phyloP scores from a whole-genome alignment of 2,329 filamentous ascomycete genomes.

The Exophiala viscosa region DNA sequence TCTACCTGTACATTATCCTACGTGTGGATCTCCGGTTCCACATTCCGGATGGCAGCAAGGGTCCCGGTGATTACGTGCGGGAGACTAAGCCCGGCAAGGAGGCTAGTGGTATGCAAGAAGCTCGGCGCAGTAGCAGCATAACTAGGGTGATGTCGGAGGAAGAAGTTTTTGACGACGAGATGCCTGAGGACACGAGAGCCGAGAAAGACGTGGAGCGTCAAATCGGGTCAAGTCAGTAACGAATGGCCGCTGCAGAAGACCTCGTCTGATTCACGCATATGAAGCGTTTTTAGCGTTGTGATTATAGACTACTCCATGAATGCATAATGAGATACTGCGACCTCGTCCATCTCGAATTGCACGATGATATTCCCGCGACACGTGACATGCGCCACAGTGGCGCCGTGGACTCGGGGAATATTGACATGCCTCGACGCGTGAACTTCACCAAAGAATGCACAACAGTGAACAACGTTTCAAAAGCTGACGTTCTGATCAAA shows the following conservation, averaged over 20 bases:
- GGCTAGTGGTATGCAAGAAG: not conserved
- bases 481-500: no score
- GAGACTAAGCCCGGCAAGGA: not conserved
- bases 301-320: no score
- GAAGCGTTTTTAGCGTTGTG: no score
- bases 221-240: not conserved
- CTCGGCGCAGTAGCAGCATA: not conserved
- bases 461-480: no score
- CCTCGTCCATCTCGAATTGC: no score
- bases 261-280: no score
- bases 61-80: constrained; percentile 46
- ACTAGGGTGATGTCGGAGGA: constrained; percentile 26
- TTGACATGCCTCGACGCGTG: no score
- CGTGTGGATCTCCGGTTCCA: constrained; percentile 74
- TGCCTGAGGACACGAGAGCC: constrained; percentile 1
- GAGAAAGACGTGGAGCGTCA: constrained; percentile 3
- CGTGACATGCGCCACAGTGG: no score
- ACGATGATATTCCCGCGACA: no score
- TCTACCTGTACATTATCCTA: constrained; percentile 62
- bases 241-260: not conserved
- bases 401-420: no score
- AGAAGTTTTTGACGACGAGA: constrained; percentile 27
- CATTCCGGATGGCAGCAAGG: constrained; percentile 65
- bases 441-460: no score
- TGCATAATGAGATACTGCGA: no score